phyloP scores from a whole-genome alignment of 306 rosid species.

The Arachis hypogaea region DNA sequence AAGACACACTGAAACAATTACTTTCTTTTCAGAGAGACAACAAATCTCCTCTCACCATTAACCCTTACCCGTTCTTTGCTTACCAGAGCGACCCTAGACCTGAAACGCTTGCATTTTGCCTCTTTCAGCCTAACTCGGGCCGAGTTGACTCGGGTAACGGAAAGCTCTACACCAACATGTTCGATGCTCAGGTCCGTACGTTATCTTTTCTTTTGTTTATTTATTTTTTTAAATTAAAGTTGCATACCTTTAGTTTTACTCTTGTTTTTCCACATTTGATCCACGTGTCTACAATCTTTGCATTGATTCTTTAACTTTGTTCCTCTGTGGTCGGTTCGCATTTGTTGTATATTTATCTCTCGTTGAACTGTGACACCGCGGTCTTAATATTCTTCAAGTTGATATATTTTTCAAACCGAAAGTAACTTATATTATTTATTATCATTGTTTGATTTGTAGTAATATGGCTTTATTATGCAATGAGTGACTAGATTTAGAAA shows the following conservation, averaged over 20 bases:
- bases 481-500: neutral
- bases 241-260: neutral
- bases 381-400: neutral
- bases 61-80: constrained; percentile 89
- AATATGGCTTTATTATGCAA: neutral
- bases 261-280: constrained; percentile 20
- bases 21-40: constrained; percentile 64
- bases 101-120: constrained; percentile 81
- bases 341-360: neutral
- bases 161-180: constrained; percentile 84
- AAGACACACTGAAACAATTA: constrained; percentile 47
- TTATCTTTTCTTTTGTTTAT: neutral
- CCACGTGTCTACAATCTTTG: constrained; percentile 36
- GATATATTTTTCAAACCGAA: neutral
- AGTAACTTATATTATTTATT: neutral
- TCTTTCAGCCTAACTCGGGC: constrained; percentile 84
- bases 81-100: constrained; percentile 81
- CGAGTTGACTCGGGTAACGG: constrained; percentile 80
- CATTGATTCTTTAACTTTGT: neutral
- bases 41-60: constrained; percentile 66
- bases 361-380: neutral
- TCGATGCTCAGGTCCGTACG: constrained; percentile 83
- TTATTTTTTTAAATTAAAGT: neutral
- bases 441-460: neutral
- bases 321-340: constrained; percentile 1